These are phyloP conservation scores for Hypoxylon sp. DNA, from an alignment of 2,329 filamentous ascomycete genomes.

Conservation along the genomic window DNA sequence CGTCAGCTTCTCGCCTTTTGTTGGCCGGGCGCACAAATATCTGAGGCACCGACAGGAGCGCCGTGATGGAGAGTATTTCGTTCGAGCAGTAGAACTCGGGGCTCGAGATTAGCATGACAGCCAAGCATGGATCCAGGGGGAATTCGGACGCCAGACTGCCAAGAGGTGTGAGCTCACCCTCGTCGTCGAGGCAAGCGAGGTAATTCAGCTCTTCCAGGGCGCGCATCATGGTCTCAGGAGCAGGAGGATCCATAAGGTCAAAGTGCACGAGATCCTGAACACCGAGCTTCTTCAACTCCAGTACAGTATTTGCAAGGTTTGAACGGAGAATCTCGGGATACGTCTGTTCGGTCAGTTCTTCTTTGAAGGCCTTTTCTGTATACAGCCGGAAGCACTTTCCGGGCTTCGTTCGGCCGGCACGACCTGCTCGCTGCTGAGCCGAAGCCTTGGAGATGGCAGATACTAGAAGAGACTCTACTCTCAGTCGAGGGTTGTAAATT, in stretches of 20 bases:
- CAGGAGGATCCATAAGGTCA: slow-evolving; percentile 97
- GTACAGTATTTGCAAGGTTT: slow-evolving; percentile 92
- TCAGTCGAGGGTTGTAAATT: slow-evolving; percentile 96
- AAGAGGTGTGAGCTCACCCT: slow-evolving; percentile 89
- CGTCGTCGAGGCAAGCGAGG: slow-evolving; percentile 94
- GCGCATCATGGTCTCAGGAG: slow-evolving; percentile 98
- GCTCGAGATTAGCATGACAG: slow-evolving; percentile 97
- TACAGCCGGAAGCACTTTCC: slow-evolving; percentile 99
- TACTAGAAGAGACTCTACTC: slow-evolving; percentile 96
- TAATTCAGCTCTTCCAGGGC: slow-evolving; percentile 98
- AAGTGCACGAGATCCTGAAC: slow-evolving; percentile 97
- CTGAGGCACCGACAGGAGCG: slow-evolving; percentile 92
- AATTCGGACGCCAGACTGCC: slow-evolving; percentile 93
- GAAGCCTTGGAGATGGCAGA: slow-evolving; percentile 98
- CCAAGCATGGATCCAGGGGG: slow-evolving; percentile 90
- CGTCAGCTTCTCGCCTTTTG: slow-evolving; percentile 90
- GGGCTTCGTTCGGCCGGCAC: slow-evolving; percentile 97
- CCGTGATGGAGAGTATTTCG: slow-evolving; percentile 95
- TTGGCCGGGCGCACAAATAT: slow-evolving; percentile 90
- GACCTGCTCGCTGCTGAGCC: slow-evolving; percentile 96
- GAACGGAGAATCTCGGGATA: slow-evolving; percentile 96
- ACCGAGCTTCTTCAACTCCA: slow-evolving; percentile 97
- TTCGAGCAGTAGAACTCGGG: slow-evolving; percentile 99
- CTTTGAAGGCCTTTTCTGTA: slow-evolving; percentile 95
- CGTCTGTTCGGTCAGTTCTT: slow-evolving; percentile 96